These are phyloP conservation scores for Kluyveromyces wickerhamii DNA, from an alignment of 805 yeast genomes.

Conservation along the genomic window DNA sequence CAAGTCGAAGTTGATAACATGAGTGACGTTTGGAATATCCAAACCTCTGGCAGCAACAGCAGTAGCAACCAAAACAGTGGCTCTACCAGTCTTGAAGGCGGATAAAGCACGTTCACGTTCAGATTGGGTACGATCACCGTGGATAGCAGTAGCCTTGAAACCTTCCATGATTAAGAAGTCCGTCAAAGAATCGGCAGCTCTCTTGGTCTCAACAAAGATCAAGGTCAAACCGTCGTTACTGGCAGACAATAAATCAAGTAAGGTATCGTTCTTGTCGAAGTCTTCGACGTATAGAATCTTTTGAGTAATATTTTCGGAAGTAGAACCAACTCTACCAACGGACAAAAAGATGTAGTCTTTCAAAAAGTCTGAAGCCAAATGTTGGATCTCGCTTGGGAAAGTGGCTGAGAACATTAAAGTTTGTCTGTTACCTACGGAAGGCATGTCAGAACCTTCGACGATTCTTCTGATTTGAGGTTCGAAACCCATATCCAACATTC, in stretches of 20 bases:
- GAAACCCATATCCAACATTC: slow-evolving; percentile 99
- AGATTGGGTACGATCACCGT: slow-evolving; percentile 96
- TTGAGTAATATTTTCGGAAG: slow-evolving; percentile 97
- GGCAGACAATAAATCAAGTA: slow-evolving; percentile 78
- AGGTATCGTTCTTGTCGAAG: slow-evolving; percentile 82
- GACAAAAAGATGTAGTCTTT: slow-evolving; percentile 92
- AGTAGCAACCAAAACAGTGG: slow-evolving; percentile 95
- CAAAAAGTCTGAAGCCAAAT: slow-evolving; percentile 94
- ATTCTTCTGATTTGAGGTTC: slow-evolving; percentile 99
- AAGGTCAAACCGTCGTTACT: slow-evolving; percentile 81
- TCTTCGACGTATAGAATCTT: slow-evolving; percentile 87
- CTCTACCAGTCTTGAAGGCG: slow-evolving; percentile 83
- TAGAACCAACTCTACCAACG: slow-evolving; percentile 98
- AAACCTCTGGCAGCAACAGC: slow-evolving; percentile 99
- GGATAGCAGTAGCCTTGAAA: slow-evolving; percentile 97
- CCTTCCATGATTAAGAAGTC: slow-evolving; percentile 84
- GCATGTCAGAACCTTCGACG: slow-evolving; percentile 98
- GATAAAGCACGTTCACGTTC: slow-evolving; percentile 98
- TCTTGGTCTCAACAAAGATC: slow-evolving; percentile 95
- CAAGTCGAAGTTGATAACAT: slow-evolving; percentile 93
- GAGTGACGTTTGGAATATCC: slow-evolving; percentile 98
- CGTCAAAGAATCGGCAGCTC: slow-evolving; percentile 94
- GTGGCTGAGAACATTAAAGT: slow-evolving; percentile 98
- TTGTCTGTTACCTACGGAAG: slow-evolving; percentile 82
- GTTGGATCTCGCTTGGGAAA: slow-evolving; percentile 96